Conservation (phyloP, 2,329 filamentous ascomycete genomes). For the Claviceps sorghi region DNA sequence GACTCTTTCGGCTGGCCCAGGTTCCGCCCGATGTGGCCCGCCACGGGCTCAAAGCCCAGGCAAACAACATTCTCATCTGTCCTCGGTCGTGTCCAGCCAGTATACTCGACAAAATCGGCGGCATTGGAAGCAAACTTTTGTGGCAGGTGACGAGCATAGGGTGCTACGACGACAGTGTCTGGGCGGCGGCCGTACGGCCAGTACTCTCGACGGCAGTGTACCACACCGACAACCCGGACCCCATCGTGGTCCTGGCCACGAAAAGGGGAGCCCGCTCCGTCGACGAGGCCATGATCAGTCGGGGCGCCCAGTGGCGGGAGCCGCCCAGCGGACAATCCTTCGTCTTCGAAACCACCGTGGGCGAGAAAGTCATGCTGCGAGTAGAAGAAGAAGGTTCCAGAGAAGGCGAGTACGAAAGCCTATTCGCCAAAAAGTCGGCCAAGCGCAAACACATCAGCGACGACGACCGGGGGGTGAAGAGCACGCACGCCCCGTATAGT, state of each 20-base stretch:
- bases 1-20: conserved; percentile 54
- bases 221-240: conserved; percentile 66
- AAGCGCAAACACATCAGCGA: conserved; percentile 45
- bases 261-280: conserved; percentile 60
- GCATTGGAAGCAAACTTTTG: conserved; percentile 65
- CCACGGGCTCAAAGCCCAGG: conserved; percentile 64
- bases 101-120: conserved; percentile 72
- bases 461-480: conserved; percentile 24
- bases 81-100: conserved; percentile 57
- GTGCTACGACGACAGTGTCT: conserved; percentile 64
- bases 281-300: conserved; percentile 61
- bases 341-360: conserved; percentile 68
- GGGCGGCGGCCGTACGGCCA: conserved; percentile 70
- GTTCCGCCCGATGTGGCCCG: conserved; percentile 48
- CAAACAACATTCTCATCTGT: conserved; percentile 83
- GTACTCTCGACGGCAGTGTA: conserved; percentile 50
- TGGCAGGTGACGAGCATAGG: conserved; percentile 75
- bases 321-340: conserved; percentile 56
- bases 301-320: conserved; percentile 57
- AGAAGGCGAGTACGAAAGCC: conserved; percentile 49
- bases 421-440: conserved; percentile 43
- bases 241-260: conserved; percentile 70
- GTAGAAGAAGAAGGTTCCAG: conserved; percentile 57
- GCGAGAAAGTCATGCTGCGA: conserved; percentile 70
- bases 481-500: conserved; percentile 18